Evolutionary conservation across 2,329 filamentous ascomycete genomes (phyloP), one percentile per base, ranked within the genome.

Genomic region (Aspergillus latus): DNA sequence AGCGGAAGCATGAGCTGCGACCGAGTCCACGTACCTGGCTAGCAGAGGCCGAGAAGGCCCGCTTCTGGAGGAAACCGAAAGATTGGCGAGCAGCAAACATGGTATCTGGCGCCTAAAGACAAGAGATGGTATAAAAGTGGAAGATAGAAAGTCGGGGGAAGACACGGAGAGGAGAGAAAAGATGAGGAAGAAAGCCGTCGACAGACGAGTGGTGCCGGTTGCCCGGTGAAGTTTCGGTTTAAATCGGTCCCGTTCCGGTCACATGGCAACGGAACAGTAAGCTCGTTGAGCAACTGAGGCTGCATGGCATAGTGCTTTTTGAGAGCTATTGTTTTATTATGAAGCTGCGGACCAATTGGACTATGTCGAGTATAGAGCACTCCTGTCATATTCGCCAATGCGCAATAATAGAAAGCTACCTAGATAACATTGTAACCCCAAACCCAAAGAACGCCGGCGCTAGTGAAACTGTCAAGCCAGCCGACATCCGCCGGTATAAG

Each of bases 11-110:
- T 30, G 39, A 46, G 52, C 34, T 52, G 26, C 30, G 36, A 36
- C 13, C 13, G 45, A 49, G 51, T 57, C 37, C 55, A 77, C 84
- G 77, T 78, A 92, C 89, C 79, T 90, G 83, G 78, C 86, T 83
- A 70, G 88, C 87, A 72, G 89, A 88, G 74, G 85, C 88, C 73
- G 89, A 91, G 80, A 92, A 92, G 75, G 88, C 88, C 73, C 89
- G 86, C 79, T 86, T 84, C 82, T 91, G 88, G 76, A 88, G 71
- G 66, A 79, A 70, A 67, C 75, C 76, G 69, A 80, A 74, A 59
- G 79, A 64, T 63, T 72, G 81, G 65, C 84, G 82, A 75, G 84
- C 82, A 72, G 88, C 84, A 77, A 93, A 93, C 90, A 95, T 92
- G 64, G 67, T 87, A 75, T 68, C 59, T 62, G 61, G 51, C 56